Evolutionary conservation across 2,329 filamentous ascomycete species (phyloP), one percentile per base, ranked within the genome.

Genomic region (Pestalotiopsis sp.): DNA sequence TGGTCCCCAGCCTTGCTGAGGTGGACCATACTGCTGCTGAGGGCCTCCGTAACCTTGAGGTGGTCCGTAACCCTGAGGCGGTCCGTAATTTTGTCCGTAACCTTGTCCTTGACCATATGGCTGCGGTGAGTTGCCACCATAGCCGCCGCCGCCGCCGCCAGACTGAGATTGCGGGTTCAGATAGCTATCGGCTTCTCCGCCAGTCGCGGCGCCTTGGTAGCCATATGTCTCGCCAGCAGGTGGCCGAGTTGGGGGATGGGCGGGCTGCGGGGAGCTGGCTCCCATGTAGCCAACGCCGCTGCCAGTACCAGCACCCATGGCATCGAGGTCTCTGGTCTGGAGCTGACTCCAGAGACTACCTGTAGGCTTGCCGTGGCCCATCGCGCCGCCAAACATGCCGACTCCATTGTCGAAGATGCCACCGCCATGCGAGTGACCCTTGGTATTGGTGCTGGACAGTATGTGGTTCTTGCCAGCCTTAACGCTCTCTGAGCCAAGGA

Each of bases 401-500:
- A 78, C 77, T 20, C 79, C 73, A 5, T 78, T 75, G 66, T 79
- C 78, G 23, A 73, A 83, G 75, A 78, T 78, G 27, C 76, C 81
- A 75, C 69, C 82, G 4, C 80, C 79, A 68, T 83, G 81, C 12
- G 79, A 83, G 58, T 85, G 83, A n/a, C 84, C 83, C 14, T 79
- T 79, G 69, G 80, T 78, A 36, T 75, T 78, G 45, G 78, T 72
- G 4, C 75, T 74, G 4, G 75, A 69, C 20, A 87, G 79, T 23
- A 88, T 82, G 78, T 97, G 94, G 78, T 98, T 99, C 78, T 91
- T 91, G 59, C 95, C 94, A 9, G 86, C 85, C 76, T 90, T 92
- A 69, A 99, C 96, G 6, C 93, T 94, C 67, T 97, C 90, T 0
- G 94, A 94, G 62, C 89, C 91, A 11, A 99, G 87, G n/a, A 96